Evolutionary conservation across 352 stramenopile species (phyloP), one percentile per base, ranked within the genome.

Genomic region (Stramenopiles sp.): DNA sequence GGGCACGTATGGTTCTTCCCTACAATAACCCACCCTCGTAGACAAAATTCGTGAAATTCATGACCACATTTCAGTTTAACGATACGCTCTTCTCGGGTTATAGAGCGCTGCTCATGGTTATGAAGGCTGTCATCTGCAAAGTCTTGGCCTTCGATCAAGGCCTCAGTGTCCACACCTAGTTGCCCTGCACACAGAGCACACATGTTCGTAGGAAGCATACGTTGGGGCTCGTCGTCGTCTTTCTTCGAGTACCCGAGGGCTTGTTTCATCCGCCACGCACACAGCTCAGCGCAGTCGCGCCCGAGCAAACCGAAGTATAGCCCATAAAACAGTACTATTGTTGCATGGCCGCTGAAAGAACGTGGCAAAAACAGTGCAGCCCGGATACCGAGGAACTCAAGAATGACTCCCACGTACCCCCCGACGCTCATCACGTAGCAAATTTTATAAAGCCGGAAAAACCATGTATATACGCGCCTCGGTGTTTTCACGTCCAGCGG

Each of bases 31-130:
- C 43, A 63, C 25, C 43, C 43, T 63, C 43, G 12, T 63, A 63
- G 25, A 63, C 43, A 63, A 25, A 63, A 63, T 63, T 63, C 43
- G 43, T 63, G 43, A 63, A 63, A 63, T 63, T 63, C 43, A 63
- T 63, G 43, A 18, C 43, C 43, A 63, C 43, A 63, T 63, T 63
- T 63, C 25, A 63, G 25, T 63, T 63, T 63, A 63, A 63, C 43
- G 12, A 63, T 25, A 63, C 43, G 43, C 25, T 63, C 43, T 63
- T 63, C 43, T 12, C 43, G 43, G 12, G 43, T 63, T 63, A 63
- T 18, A 18, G 43, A 63, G 12, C 43, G 43, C 25, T 63, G 43
- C 43, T 63, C 43, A 63, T 18, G 12, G 25, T 63, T 63, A 25
- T 12, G 25, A 18, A 63, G 12, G 25, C 25, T 12, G 25, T 63